Conservation (phyloP, 2,329 filamentous ascomycete genomes). For the Trichoderma hamatum region DNA sequence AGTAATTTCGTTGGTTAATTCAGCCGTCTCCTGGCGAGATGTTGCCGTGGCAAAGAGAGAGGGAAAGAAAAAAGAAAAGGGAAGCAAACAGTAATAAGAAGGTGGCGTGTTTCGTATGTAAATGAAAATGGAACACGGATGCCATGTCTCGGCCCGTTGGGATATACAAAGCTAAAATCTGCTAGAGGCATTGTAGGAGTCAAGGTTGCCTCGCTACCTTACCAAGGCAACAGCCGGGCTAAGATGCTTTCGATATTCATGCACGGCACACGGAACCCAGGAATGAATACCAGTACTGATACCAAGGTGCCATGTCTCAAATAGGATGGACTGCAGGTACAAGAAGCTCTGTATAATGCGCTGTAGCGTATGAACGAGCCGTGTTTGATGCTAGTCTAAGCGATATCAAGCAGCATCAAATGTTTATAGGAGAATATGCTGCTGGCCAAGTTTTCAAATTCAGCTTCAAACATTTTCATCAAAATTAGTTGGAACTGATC, state of each 20-base stretch:
- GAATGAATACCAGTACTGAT: conserved; percentile 1
- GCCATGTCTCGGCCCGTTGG: conserved; percentile 23
- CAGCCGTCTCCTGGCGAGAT: neutral
- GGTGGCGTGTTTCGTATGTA: conserved; percentile 18
- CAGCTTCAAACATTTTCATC: neutral
- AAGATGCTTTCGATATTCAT: neutral
- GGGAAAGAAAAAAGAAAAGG: neutral
- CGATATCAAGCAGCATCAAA: neutral
- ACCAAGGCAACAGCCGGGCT: neutral
- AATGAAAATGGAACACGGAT: conserved; percentile 26
- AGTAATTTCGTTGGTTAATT: neutral
- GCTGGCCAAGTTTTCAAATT: no score
- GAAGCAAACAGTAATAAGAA: neutral
- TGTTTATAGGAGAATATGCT: neutral
- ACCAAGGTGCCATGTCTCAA: conserved; percentile 3
- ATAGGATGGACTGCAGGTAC: neutral
- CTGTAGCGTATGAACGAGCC: neutral
- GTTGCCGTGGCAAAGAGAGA: conserved; percentile 3
- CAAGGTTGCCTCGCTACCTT: conserved; percentile 8
- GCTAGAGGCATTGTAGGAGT: neutral
- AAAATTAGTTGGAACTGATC: neutral
- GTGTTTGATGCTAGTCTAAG: neutral
- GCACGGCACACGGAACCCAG: neutral
- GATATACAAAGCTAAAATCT: conserved; percentile 12
- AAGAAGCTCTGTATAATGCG: neutral